A percentile compares a stretch with the other conserved stretches of the same genome.
Evolutionary conservation across 148 eudicot genomes (phyloP).

Genomic region (Silene latifolia): DNA sequence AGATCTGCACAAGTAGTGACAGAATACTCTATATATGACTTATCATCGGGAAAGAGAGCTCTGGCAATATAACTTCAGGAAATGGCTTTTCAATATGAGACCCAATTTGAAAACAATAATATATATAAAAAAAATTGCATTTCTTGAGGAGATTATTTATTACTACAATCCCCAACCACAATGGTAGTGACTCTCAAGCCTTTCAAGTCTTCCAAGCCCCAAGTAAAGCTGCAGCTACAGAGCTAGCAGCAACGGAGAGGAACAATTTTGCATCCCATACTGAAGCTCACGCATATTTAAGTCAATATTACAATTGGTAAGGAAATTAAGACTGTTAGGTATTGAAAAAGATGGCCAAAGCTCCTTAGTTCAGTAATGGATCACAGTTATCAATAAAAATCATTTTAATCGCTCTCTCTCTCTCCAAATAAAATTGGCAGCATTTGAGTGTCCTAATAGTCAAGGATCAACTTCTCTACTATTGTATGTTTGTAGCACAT

Average conservation of each 20-base stretch:
- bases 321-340: neutral
- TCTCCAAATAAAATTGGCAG: too few species aligned
- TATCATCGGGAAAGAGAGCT: neutral
- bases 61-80: neutral
- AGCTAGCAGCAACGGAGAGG: too few species aligned
- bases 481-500: neutral
- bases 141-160: too few species aligned
- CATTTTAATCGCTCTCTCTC: too few species aligned
- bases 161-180: too few species aligned
- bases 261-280: neutral
- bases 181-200: neutral
- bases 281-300: too few species aligned
- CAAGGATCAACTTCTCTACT: neutral
- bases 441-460: neutral
- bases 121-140: too few species aligned
- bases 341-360: neutral
- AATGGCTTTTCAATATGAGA: neutral
- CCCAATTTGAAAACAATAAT: too few species aligned
- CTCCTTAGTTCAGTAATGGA: neutral
- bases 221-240: neutral
- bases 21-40: neutral
- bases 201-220: neutral
- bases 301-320: too few species aligned
- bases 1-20: neutral
- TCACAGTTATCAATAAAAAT: too few species aligned